Percentiles rank a stretch among this genome's conserved stretches.
Evolutionary conservation across 2,329 filamentous ascomycete genomes (phyloP).

Genomic region (Calonectria ilicicola): DNA sequence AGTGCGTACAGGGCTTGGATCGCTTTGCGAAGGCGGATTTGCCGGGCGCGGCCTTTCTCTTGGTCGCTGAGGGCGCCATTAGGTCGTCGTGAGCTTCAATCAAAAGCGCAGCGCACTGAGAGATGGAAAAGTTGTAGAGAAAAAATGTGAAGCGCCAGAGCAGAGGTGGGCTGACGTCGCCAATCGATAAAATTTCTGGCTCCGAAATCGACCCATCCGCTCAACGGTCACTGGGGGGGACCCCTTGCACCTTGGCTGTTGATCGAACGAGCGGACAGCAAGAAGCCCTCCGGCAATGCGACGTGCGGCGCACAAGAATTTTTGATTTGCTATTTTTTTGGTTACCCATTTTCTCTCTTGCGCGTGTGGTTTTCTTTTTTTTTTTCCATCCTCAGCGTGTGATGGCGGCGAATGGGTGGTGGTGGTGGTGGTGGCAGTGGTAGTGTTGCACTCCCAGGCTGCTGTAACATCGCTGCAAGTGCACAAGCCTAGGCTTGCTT

Average conservation of each 20-base stretch:
- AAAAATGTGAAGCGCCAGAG: slow-evolving; percentile 31
- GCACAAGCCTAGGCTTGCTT: no score
- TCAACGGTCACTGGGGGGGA: slow-evolving; percentile 13
- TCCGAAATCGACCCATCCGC: slow-evolving; percentile 44
- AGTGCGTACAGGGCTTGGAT: slow-evolving; percentile 59
- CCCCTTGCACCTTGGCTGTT: slow-evolving; percentile 23
- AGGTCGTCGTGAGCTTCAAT: slow-evolving; percentile 19
- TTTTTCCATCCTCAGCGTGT: neutral
- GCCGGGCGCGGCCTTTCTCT: slow-evolving; percentile 69
- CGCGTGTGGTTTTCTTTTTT: neutral
- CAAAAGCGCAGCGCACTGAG: slow-evolving; percentile 15
- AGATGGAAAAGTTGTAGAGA: slow-evolving; percentile 12
- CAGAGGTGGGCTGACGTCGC: slow-evolving; percentile 45
- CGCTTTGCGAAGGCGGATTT: slow-evolving; percentile 65
- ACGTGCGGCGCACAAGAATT: slow-evolving; percentile 14
- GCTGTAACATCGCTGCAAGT: neutral
- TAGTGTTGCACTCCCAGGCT: neutral
- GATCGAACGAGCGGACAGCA: neutral
- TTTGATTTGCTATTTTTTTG: neutral
- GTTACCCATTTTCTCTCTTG: neutral
- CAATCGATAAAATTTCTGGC: slow-evolving; percentile 35
- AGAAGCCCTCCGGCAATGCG: slow-evolving; percentile 3
- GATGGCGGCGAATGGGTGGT: neutral
- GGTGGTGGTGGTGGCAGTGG: neutral
- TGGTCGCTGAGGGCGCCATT: slow-evolving; percentile 56